These are phyloP conservation scores for Leucosporidium scottii DNA, from an alignment of 768 basidiomycete species.

Conservation along the genomic window DNA sequence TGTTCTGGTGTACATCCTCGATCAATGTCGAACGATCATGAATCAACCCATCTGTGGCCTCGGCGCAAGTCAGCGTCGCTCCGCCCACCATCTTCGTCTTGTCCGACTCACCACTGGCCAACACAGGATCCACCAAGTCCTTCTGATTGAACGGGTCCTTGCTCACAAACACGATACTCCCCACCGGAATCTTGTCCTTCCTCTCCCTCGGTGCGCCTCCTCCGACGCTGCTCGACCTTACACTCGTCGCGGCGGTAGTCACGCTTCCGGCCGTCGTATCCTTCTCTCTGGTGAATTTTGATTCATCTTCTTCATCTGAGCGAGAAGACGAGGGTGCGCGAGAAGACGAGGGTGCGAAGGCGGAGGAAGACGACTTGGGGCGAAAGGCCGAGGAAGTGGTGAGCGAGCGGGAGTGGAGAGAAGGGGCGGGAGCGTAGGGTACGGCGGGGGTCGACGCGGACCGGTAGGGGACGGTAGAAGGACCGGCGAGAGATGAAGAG, in stretches of 20 bases:
- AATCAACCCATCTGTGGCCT: constrained; percentile 23
- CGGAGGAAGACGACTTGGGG: too few relatives aligned
- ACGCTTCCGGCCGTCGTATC: background rate
- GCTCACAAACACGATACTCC: constrained; percentile 10
- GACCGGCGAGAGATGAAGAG: background rate
- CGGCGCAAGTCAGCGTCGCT: background rate
- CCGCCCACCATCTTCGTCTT: background rate
- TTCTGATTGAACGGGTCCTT: constrained; percentile 13
- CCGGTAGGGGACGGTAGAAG: constrained; percentile 1
- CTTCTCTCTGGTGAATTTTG: background rate
- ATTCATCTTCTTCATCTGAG: background rate
- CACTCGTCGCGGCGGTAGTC: background rate
- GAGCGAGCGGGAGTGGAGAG: background rate
- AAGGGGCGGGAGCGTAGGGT: background rate
- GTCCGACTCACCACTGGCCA: constrained; percentile 18
- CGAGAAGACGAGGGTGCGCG: too few relatives aligned
- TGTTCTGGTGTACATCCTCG: background rate
- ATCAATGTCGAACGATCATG: constrained; percentile 29
- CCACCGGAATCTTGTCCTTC: constrained; percentile 4
- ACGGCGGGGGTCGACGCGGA: background rate
- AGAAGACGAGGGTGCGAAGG: too few relatives aligned
- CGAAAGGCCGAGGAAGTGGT: background rate
- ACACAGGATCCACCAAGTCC: constrained; percentile 24
- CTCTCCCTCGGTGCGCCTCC: constrained; percentile 2
- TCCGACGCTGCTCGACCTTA: background rate